Evolutionary conservation across 2,329 filamentous ascomycete genomes (phyloP).

Genomic region (Zalaria obscura): DNA sequence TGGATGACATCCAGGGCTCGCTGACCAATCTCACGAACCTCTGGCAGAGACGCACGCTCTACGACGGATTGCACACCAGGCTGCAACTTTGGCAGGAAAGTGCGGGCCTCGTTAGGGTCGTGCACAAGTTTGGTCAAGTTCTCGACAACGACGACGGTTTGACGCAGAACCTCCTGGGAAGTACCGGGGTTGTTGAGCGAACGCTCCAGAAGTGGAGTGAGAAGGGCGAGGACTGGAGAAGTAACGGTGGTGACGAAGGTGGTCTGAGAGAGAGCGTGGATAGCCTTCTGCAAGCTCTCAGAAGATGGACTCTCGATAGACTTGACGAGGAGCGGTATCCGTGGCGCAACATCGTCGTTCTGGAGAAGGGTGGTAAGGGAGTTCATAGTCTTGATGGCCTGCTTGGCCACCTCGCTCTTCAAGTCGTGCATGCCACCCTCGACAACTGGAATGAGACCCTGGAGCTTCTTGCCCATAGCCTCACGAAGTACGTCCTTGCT

Average conservation of each 20-base stretch:
- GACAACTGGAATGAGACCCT: slow-evolving; percentile 76
- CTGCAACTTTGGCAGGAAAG: slow-evolving; percentile 86
- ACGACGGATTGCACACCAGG: slow-evolving; percentile 85
- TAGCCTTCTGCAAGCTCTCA: slow-evolving; percentile 83
- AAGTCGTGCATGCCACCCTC: slow-evolving; percentile 94
- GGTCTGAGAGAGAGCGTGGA: slow-evolving; percentile 89
- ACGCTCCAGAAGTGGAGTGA: slow-evolving; percentile 88
- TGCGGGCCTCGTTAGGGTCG: slow-evolving; percentile 83
- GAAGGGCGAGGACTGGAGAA: slow-evolving; percentile 82
- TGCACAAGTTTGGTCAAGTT: slow-evolving; percentile 98
- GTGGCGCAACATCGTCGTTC: slow-evolving; percentile 90
- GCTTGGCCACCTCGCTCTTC: slow-evolving; percentile 74
- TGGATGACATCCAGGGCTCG: slow-evolving; percentile 77
- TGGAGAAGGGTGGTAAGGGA: slow-evolving; percentile 78
- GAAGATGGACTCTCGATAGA: slow-evolving; percentile 89
- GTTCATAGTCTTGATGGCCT: slow-evolving; percentile 84
- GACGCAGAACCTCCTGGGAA: slow-evolving; percentile 82
- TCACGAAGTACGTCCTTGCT: slow-evolving; percentile 85
- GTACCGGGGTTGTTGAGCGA: slow-evolving; percentile 85
- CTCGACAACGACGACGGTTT: slow-evolving; percentile 92
- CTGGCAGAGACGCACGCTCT: slow-evolving; percentile 79
- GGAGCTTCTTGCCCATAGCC: slow-evolving; percentile 77
- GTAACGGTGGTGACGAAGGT: slow-evolving; percentile 97
- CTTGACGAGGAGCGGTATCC: slow-evolving; percentile 83
- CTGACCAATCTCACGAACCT: slow-evolving; percentile 80